Evolutionary conservation across 2,329 filamentous ascomycete genomes (phyloP).

Genomic region (Knufia petricola): DNA sequence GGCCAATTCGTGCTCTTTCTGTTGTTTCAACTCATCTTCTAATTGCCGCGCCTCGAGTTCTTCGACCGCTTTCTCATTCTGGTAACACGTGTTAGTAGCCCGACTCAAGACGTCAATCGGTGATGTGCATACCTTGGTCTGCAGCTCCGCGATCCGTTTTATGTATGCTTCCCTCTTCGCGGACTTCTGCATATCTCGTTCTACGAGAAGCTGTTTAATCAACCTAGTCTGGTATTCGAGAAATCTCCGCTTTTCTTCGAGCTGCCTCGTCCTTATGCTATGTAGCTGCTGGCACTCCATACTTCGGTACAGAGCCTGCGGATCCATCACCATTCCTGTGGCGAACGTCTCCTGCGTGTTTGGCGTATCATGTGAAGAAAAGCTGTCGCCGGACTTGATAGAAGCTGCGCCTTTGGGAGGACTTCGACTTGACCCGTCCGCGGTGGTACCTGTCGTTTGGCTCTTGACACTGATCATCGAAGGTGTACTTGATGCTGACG

Average conservation of each 20-base stretch:
- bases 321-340: conserved; percentile 10
- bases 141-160: conserved; percentile 28
- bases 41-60: conserved; percentile 37
- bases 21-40: conserved; percentile 35
- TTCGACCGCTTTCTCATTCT: conserved; percentile 30
- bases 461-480: conserved; percentile 14
- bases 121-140: conserved; percentile 29
- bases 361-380: conserved; percentile 16
- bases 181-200: conserved; percentile 21
- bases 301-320: conserved; percentile 17
- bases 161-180: conserved; percentile 27
- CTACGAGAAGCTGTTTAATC: conserved; percentile 13
- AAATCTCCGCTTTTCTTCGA: conserved; percentile 22
- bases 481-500: conserved; percentile 11
- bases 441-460: conserved; percentile 12
- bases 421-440: conserved; percentile 10
- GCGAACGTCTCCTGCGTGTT: conserved; percentile 12
- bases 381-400: conserved; percentile 17
- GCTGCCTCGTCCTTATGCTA: conserved; percentile 16
- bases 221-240: conserved; percentile 18
- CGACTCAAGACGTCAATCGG: neutral
- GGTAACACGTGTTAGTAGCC: conserved; percentile 9
- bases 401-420: conserved; percentile 14
- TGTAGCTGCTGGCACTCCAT: conserved; percentile 19
- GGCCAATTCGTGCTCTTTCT: conserved; percentile 35